Evolutionary conservation across 1,139 yeast genomes (phyloP).

Genomic region (Zygotorulaspora mrakii): DNA sequence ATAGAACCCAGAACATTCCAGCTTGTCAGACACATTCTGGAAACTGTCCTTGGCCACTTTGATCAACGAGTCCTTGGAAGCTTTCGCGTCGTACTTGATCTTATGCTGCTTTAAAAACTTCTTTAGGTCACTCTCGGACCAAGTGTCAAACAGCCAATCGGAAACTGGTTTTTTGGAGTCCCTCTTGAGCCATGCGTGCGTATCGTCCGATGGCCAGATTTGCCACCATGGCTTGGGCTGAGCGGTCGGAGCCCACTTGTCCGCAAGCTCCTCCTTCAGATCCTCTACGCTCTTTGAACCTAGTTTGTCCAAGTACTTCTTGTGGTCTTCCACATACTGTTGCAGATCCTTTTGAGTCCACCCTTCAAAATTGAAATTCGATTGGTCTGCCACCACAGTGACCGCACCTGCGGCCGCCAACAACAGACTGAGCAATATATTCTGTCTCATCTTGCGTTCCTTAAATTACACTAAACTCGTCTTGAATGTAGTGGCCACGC

Average conservation of each 20-base stretch:
- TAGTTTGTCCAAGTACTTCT: constrained; percentile 28
- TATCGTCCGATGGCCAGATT: constrained; percentile 23
- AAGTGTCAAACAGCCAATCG: constrained; percentile 49
- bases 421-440: constrained; percentile 2
- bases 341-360: constrained; percentile 31
- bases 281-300: constrained; percentile 32
- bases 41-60: constrained; percentile 41
- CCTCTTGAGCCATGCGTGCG: constrained; percentile 13
- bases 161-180: constrained; percentile 19
- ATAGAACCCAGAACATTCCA: constrained; percentile 44
- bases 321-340: constrained; percentile 41
- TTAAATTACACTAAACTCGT: no score
- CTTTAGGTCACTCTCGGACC: constrained; percentile 43
- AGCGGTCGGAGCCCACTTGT: constrained; percentile 37
- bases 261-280: constrained; percentile 38
- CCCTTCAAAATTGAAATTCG: constrained; percentile 9
- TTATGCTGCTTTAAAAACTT: constrained; percentile 40
- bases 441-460: constrained; percentile 7
- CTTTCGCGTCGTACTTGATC: constrained; percentile 36
- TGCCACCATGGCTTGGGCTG: constrained; percentile 33
- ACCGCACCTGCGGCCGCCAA: constrained; percentile 8
- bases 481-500: no score
- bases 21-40: constrained; percentile 38
- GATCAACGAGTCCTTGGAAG: constrained; percentile 40
- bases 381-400: constrained; percentile 10